These are phyloP conservation scores for Talaromyces adpressus DNA, from an alignment of 495 filamentous ascomycete species.

Conservation along the genomic window DNA sequence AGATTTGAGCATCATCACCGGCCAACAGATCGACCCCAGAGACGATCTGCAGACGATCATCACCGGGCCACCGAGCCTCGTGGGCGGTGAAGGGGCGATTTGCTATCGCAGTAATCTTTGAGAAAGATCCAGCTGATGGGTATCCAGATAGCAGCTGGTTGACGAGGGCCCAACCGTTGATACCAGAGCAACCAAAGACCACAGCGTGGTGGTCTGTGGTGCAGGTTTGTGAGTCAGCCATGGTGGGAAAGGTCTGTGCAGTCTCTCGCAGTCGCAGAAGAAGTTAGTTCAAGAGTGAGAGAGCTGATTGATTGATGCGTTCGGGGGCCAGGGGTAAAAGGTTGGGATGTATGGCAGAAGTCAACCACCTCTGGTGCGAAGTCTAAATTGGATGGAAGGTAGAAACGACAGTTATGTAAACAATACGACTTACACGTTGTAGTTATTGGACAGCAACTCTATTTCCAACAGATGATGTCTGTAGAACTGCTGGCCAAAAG, in stretches of 20 bases:
- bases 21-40: constrained; percentile 34
- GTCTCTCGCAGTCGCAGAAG: background rate
- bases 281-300: background rate
- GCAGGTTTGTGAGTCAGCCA: background rate
- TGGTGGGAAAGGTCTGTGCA: background rate
- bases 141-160: constrained; percentile 36
- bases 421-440: background rate
- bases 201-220: constrained; percentile 11
- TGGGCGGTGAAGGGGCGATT: constrained; percentile 32
- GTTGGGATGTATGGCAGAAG: background rate
- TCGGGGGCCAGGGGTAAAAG: background rate
- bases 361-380: background rate
- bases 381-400: background rate
- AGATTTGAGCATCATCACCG: constrained; percentile 8
- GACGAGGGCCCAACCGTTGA: constrained; percentile 41
- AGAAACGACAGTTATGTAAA: background rate
- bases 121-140: constrained; percentile 29
- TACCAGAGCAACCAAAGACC: constrained; percentile 24
- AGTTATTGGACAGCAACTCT: background rate
- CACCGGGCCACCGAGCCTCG: constrained; percentile 33
- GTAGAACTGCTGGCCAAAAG: background rate
- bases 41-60: constrained; percentile 32
- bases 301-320: background rate
- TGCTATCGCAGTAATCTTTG: constrained; percentile 35
- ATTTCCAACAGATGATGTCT: background rate